Conservation (phyloP, 2,329 filamentous ascomycete genomes). For the Penicillium sp. region DNA sequence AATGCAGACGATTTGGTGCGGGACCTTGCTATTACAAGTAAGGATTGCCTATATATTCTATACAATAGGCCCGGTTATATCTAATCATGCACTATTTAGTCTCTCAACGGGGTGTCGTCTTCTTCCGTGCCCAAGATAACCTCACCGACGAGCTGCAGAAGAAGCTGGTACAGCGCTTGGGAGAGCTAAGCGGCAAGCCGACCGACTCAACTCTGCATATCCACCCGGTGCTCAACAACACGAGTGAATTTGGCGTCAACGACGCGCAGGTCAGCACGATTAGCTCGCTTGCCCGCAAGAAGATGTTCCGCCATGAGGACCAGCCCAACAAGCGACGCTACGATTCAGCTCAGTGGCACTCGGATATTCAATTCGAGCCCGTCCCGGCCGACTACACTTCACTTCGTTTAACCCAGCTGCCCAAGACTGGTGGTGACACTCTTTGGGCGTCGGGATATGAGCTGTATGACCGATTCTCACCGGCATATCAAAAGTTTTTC, state of each 20-base stretch:
- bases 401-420: conserved; percentile 55
- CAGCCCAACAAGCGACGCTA: conserved; percentile 35
- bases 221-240: conserved; percentile 56
- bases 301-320: conserved; percentile 36
- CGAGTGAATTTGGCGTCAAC: conserved; percentile 50
- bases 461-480: conserved; percentile 60
- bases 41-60: conserved; percentile 9
- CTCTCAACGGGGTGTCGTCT: conserved; percentile 64
- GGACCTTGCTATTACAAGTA: conserved; percentile 65
- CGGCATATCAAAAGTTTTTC: conserved; percentile 54
- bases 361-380: conserved; percentile 62
- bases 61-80: too few species aligned
- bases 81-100: conserved; percentile 42
- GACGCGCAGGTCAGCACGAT: conserved; percentile 63
- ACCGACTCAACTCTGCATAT: conserved; percentile 56
- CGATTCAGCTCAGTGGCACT: conserved; percentile 51
- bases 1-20: conserved; percentile 61
- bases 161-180: conserved; percentile 57
- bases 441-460: conserved; percentile 66
- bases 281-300: conserved; percentile 53
- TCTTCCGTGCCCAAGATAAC: conserved; percentile 62
- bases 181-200: conserved; percentile 57
- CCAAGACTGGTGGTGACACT: conserved; percentile 57
- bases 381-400: conserved; percentile 61
- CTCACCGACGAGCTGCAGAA: conserved; percentile 63